phyloP scores from a whole-genome alignment of 371 early-diverging fungal species.

The Enterocytospora artemiae region DNA sequence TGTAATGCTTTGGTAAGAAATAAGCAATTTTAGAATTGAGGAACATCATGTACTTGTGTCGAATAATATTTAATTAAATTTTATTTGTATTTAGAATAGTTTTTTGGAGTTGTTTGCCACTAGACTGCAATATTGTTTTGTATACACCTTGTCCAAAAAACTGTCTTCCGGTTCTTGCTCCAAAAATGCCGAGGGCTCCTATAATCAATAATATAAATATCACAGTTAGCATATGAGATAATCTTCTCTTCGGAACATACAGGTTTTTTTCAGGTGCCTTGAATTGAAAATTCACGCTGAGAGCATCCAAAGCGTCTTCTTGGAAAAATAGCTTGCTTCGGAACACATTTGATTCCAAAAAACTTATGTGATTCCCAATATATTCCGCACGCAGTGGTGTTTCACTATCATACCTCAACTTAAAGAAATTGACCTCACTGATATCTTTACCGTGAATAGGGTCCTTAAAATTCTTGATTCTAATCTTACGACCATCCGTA shows the following conservation, averaged over 20 bases:
- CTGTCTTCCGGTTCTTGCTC: no score
- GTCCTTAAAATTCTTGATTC: conserved; percentile 57
- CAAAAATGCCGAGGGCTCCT: conserved; percentile 12
- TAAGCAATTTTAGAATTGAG: no score
- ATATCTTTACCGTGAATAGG: conserved; percentile 53
- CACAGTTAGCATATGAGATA: conserved; percentile 29
- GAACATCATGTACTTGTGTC: no score
- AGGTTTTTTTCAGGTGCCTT: conserved; percentile 39
- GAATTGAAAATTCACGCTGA: conserved; percentile 58
- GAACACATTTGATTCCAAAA: conserved; percentile 56
- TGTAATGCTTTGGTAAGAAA: no score
- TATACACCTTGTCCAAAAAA: no score
- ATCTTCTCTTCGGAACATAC: conserved; percentile 29
- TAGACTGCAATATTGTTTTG: no score
- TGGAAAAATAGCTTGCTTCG: conserved; percentile 57
- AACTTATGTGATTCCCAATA: conserved; percentile 56
- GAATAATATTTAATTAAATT: no score
- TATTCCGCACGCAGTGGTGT: conserved; percentile 52
- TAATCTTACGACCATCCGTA: conserved; percentile 54
- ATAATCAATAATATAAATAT: conserved; percentile 26
- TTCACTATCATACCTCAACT: conserved; percentile 52
- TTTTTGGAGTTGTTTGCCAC: no score
- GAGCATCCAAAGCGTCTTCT: conserved; percentile 57
- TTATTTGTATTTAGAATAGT: no score
- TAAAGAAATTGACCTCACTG: conserved; percentile 56